These are phyloP conservation scores for Quercus lobata DNA, from an alignment of 331 rosid genomes.

Conservation along the genomic window DNA sequence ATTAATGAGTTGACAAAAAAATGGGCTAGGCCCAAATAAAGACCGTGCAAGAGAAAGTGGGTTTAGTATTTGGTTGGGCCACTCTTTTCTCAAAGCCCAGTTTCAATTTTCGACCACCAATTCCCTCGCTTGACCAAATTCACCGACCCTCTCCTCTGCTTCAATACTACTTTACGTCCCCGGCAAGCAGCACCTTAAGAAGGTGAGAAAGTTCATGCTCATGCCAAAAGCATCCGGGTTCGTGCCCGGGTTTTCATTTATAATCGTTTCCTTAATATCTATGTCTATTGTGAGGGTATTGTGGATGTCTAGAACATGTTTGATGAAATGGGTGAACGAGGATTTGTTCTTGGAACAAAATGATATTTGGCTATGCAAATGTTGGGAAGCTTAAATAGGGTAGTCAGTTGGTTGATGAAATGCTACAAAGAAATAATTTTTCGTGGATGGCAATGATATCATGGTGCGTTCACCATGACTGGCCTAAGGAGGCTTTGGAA, in stretches of 20 bases:
- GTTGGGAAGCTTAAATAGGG: slow-evolving; percentile 16
- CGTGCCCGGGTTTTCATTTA: slow-evolving; percentile 40
- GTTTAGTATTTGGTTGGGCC: too few species aligned
- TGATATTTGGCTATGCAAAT: too few species aligned
- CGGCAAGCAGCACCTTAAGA: slow-evolving; percentile 41
- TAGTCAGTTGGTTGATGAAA: slow-evolving; percentile 53
- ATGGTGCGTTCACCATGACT: slow-evolving; percentile 37
- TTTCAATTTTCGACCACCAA: neutral
- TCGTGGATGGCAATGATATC: slow-evolving; percentile 64
- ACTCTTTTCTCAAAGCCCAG: too few species aligned
- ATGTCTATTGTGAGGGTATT: slow-evolving; percentile 53
- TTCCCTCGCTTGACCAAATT: neutral
- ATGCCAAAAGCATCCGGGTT: slow-evolving; percentile 43
- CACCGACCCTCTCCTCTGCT: slow-evolving; percentile 10
- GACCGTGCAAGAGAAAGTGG: too few species aligned
- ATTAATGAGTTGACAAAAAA: too few species aligned
- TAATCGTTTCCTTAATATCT: slow-evolving; percentile 49
- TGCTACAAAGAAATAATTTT: slow-evolving; percentile 55
- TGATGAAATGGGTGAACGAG: too few species aligned
- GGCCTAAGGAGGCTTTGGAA: slow-evolving; percentile 48
- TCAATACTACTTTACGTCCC: slow-evolving; percentile 32
- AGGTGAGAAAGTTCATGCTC: slow-evolving; percentile 50
- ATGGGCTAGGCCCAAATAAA: too few species aligned
- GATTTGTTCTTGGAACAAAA: too few species aligned
- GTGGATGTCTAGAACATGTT: slow-evolving; percentile 32